Conservation (phyloP, 192 early-diverging fungal species). For the Spizellomyces sp. region DNA sequence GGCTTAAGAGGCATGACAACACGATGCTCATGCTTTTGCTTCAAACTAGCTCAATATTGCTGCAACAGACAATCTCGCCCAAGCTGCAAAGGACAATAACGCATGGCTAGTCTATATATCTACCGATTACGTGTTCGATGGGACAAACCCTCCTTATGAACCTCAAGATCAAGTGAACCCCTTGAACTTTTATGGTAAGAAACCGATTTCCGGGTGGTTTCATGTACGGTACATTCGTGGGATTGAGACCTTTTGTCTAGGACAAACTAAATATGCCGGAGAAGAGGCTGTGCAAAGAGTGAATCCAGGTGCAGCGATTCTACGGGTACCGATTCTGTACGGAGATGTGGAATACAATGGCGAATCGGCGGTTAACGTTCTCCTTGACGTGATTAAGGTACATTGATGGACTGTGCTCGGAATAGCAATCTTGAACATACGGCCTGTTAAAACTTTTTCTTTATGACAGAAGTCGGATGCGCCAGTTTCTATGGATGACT, state of each 20-base stretch:
- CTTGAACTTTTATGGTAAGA: conserved; percentile 77
- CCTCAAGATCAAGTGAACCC: conserved; percentile 71
- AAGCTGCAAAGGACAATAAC: conserved; percentile 44
- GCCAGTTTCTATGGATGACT: conserved; percentile 66
- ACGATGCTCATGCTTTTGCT: not conserved
- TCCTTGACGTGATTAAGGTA: conserved; percentile 69
- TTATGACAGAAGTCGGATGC: conserved; percentile 44
- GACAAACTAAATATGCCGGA: conserved; percentile 73
- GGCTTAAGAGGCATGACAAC: not conserved
- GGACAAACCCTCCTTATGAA: conserved; percentile 76
- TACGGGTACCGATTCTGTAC: conserved; percentile 81
- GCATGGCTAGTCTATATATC: conserved; percentile 80
- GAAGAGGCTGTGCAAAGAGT: conserved; percentile 62
- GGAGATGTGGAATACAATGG: conserved; percentile 63
- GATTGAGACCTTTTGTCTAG: conserved; percentile 23
- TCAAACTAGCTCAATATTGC: conserved; percentile 65
- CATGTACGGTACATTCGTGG: no score
- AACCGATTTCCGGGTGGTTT: no score
- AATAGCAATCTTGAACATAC: no score
- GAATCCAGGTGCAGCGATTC: conserved; percentile 62
- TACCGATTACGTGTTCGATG: conserved; percentile 95
- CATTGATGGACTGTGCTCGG: not conserved
- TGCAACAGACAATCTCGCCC: conserved; percentile 60
- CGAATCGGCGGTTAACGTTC: conserved; percentile 78
- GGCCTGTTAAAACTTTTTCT: conserved; percentile 8